phyloP scores from a whole-genome alignment of 345 rosid species.

The Hibiscus syriacus region DNA sequence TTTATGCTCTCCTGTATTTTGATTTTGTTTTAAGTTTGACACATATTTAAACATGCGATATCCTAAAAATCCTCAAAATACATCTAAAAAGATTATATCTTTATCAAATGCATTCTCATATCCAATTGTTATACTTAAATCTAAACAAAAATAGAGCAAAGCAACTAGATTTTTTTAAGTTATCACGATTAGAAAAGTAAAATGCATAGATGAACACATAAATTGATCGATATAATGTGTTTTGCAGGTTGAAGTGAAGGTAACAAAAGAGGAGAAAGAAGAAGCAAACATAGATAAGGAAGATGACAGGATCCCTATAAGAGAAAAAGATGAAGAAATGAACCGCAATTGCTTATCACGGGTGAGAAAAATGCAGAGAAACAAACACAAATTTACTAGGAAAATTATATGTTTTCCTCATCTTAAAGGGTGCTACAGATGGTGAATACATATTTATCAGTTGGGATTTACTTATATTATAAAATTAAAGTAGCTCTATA shows the following conservation, averaged over 20 bases:
- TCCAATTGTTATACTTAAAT: background rate
- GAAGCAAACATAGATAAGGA: slow-evolving; percentile 2
- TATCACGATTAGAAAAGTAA: background rate
- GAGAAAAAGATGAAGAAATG: slow-evolving; percentile 7
- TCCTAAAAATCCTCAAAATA: no score
- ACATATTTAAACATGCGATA: no score
- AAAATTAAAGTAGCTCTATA: background rate
- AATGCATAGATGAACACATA: background rate
- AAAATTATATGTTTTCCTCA: slow-evolving; percentile 35
- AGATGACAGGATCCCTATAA: background rate
- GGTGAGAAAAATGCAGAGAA: slow-evolving; percentile 51
- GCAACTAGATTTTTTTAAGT: background rate
- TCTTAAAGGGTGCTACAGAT: slow-evolving; percentile 21
- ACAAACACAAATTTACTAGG: slow-evolving; percentile 36
- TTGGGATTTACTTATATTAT: background rate
- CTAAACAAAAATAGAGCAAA: background rate
- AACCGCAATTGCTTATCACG: slow-evolving; percentile 54
- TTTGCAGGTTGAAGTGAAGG: slow-evolving; percentile 32
- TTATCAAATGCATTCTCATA: background rate
- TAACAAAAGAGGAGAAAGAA: slow-evolving; percentile 1
- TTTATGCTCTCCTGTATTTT: no score
- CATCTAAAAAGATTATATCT: no score
- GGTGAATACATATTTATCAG: background rate
- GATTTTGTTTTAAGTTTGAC: no score
- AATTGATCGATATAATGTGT: background rate